These are phyloP conservation scores for Amanita rubescens DNA, from an alignment of 768 basidiomycete genomes.

Conservation along the genomic window DNA sequence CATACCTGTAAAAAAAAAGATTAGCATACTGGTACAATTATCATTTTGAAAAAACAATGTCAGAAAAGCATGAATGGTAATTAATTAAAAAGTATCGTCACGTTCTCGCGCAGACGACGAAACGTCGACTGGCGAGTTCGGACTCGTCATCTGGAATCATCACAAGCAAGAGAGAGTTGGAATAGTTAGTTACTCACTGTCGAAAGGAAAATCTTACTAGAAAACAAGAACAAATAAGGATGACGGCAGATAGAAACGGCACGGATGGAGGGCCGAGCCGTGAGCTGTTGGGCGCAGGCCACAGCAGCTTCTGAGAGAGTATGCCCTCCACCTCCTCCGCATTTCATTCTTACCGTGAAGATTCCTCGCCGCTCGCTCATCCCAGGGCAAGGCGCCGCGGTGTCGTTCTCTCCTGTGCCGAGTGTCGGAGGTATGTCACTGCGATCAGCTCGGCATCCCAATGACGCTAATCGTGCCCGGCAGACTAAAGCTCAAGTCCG, in stretches of 20 bases:
- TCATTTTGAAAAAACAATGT: constrained; percentile 25
- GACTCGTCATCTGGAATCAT: constrained; percentile 75
- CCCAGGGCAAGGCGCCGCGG: constrained; percentile 43
- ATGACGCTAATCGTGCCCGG: constrained; percentile 6
- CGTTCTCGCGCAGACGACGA: constrained; percentile 43
- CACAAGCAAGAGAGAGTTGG: constrained; percentile 18
- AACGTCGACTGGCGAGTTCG: constrained; percentile 51
- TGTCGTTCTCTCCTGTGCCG: constrained; percentile 55
- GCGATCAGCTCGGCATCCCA: constrained; percentile 10
- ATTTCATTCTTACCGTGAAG: constrained; percentile 18
- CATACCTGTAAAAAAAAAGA: constrained; percentile 25
- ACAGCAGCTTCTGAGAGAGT: background rate
- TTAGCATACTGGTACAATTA: constrained; percentile 12
- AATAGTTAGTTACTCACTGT: constrained; percentile 13
- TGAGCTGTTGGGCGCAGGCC: constrained; percentile 8
- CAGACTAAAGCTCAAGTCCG: constrained; percentile 64
- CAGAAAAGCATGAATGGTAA: constrained; percentile 96
- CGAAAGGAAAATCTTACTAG: background rate
- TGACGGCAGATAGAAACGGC: background rate
- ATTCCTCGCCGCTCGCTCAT: constrained; percentile 26
- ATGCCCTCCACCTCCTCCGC: constrained; percentile 13
- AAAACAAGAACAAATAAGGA: background rate
- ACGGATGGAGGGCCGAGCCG: background rate
- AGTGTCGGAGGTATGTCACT: constrained; percentile 52
- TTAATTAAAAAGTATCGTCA: constrained; percentile 57